These are phyloP conservation scores for Beauveria varroae DNA, from an alignment of 2,329 filamentous ascomycete genomes.

Conservation along the genomic window DNA sequence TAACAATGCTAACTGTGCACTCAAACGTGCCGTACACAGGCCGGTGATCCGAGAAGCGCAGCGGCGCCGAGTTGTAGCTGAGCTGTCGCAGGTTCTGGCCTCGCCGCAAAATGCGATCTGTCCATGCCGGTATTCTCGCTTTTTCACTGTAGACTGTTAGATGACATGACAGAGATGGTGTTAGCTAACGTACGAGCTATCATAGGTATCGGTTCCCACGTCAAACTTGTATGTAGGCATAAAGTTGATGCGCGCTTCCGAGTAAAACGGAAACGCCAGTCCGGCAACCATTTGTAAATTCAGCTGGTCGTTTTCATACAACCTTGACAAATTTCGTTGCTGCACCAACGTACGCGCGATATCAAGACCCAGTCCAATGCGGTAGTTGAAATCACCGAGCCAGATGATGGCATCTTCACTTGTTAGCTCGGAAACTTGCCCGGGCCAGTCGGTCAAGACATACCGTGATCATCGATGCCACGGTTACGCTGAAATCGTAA, in stretches of 20 bases:
- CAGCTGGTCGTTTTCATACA: constrained; percentile 92
- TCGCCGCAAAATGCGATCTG: constrained; percentile 84
- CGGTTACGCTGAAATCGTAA: constrained; percentile 86
- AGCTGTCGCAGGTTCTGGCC: constrained; percentile 76
- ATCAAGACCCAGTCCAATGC: constrained; percentile 78
- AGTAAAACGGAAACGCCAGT: constrained; percentile 83
- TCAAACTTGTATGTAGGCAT: constrained; percentile 95
- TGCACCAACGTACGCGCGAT: constrained; percentile 68
- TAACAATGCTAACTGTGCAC: constrained; percentile 71
- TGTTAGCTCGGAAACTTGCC: constrained; percentile 16
- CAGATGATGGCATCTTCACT: constrained; percentile 67
- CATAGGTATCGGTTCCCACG: constrained; percentile 78
- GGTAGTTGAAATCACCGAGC: constrained; percentile 98
- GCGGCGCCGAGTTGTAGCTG: constrained; percentile 72
- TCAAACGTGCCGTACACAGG: constrained; percentile 88
- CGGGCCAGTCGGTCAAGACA: constrained; percentile 7
- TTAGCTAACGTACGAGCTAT: constrained; percentile 63
- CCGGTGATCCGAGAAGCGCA: constrained; percentile 91
- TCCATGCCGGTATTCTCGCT: constrained; percentile 92
- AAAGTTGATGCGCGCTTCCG: constrained; percentile 81
- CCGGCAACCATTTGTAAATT: constrained; percentile 96
- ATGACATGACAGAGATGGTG: background rate
- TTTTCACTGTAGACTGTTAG: constrained; percentile 56
- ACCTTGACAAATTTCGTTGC: constrained; percentile 61
- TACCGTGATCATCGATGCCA: constrained; percentile 83